Evolutionary conservation across 78 protist genomes (phyloP).

Genomic region (Monosiga brevicollis): DNA sequence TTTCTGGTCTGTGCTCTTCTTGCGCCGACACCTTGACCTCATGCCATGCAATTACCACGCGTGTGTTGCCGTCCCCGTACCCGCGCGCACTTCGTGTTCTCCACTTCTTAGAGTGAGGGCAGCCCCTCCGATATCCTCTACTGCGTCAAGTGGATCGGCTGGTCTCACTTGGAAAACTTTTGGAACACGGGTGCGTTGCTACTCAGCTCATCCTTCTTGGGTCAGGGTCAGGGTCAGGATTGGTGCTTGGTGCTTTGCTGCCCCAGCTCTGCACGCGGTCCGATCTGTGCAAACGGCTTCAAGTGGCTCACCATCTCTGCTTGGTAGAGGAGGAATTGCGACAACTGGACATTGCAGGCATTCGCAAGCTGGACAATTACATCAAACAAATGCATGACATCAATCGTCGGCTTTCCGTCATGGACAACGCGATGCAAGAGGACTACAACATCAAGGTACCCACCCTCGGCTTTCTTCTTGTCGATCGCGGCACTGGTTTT

Average conservation of each 20-base stretch:
- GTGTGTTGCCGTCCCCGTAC: too few relatives aligned
- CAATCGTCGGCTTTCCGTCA: background rate
- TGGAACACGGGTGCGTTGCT: slow-evolving; percentile 9
- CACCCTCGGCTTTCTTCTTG: background rate
- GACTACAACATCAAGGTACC: background rate
- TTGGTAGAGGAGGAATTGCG: background rate
- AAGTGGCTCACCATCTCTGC: background rate
- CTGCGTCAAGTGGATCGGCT: slow-evolving; percentile 61
- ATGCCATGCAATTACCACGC: too few relatives aligned
- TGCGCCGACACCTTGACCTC: too few relatives aligned
- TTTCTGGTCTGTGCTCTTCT: too few relatives aligned
- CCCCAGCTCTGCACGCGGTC: background rate
- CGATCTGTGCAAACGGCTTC: background rate
- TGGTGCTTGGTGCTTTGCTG: background rate
- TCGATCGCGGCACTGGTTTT: background rate
- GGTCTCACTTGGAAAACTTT: slow-evolving; percentile 65
- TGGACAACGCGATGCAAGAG: background rate
- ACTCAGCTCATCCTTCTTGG: too few relatives aligned
- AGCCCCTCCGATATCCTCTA: slow-evolving; percentile 4
- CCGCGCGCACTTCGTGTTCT: background rate
- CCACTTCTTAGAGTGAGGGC: background rate
- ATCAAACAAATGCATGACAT: background rate
- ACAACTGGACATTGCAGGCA: slow-evolving; percentile 19
- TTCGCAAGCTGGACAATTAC: slow-evolving; percentile 48
- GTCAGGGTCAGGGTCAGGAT: background rate